Conservation (phyloP, 768 basidiomycete species). For the Lactarius psammicola region DNA sequence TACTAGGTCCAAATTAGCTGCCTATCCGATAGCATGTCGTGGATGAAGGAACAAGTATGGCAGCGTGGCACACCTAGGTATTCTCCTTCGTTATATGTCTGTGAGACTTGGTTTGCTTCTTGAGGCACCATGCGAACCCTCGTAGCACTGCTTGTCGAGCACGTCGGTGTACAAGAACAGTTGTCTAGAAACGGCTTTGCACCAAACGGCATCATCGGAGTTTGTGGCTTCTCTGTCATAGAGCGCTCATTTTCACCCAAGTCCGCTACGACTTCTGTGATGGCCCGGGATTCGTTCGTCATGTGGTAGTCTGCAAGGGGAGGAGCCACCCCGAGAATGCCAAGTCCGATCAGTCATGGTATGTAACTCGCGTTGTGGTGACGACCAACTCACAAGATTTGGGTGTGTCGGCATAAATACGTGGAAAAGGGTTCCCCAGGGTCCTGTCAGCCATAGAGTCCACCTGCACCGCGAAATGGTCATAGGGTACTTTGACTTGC, state of each 20-base stretch:
- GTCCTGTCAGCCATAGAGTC: not conserved
- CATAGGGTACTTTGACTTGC: not conserved
- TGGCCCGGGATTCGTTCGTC: not conserved
- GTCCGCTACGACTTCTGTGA: not conserved
- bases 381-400: not conserved
- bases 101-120: not conserved
- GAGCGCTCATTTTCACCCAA: not conserved
- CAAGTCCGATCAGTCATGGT: not conserved
- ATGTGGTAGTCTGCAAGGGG: not conserved
- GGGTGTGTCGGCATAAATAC: not conserved
- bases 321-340: not conserved
- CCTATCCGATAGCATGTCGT: not conserved
- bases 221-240: not conserved
- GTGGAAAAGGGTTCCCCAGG: not conserved
- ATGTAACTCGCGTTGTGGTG: not conserved
- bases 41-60: not conserved
- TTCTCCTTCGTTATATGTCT: not conserved
- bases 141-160: no score
- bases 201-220: not conserved
- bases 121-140: not conserved
- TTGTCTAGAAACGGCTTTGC: not conserved
- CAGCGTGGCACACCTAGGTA: not conserved
- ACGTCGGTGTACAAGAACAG: no score
- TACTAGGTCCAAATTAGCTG: not conserved
- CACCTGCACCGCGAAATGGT: not conserved